Base-by-base conservation (phyloP, 805 yeast genomes). In the Zygotorulaspora danielsina region DNA sequence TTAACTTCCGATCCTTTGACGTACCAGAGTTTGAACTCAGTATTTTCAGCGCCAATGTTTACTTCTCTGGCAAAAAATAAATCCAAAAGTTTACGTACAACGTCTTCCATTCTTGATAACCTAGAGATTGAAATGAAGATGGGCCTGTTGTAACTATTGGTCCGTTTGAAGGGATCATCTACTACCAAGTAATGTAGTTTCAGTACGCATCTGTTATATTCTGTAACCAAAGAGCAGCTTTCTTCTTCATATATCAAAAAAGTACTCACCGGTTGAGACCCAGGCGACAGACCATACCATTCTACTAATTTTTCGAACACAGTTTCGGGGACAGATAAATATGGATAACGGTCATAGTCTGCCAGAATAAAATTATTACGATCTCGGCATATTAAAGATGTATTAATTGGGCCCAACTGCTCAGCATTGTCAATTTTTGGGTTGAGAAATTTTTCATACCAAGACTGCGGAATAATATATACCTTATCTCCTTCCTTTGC, bases 261-360 rank as follows among this genome's bases (percentile, higher is more conserved):
- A 3, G 79, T 66, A n/a, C 48, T 44, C 1, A 72, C 57, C 0
- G 72, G 66, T 5, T 45, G 44, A 5, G 71, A 63, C 4, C 53
- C 55, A 1, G 70, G 69, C 1, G 59, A 53, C 16, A 74, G 36
- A 0, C 83, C 84, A 55, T 78, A 80, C 79, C 82, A 75, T 21
- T 66, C 64, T 1, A 55, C 58, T 7, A 81, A 55, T 42, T 65
- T 53, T 2, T 65, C 51, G 48, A 75, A 80, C 2, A 73, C 66
- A 4, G 63, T 57, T 5, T 71, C 71, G 0, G 75, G 62, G 0
- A 81, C 59, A 0, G 67, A 52, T 38, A 60, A 25, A 42, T 67
- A 51, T 10, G 69, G 62, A 35, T 50, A 34, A 12, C 39, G 20
- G 15, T 45, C 35, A 45, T 53, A 49, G 28, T 64, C 66, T 16